Conservation (phyloP, 441 rosid genomes). For the California macrophylla region DNA sequence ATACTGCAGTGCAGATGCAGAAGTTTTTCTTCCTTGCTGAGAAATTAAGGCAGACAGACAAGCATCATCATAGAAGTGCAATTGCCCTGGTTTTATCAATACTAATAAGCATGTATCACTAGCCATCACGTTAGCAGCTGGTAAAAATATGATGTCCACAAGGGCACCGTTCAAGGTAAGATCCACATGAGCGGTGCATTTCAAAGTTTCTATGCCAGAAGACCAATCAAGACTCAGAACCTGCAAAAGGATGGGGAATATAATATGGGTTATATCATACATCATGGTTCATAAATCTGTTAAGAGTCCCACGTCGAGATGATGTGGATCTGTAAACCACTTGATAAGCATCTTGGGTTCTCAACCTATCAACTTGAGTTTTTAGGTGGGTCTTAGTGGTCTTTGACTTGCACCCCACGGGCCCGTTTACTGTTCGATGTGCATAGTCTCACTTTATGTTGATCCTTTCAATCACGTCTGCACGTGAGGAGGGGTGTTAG, state of each 20-base stretch:
- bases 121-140: conserved; percentile 27
- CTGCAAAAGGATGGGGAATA: conserved; percentile 30
- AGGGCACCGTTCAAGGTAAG: conserved; percentile 51
- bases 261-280: conserved; percentile 4
- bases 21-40: conserved; percentile 28
- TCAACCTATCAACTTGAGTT: no score
- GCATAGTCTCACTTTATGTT: no score
- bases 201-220: conserved; percentile 45
- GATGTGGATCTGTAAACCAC: no score
- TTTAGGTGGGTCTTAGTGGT: no score
- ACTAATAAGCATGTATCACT: conserved; percentile 29
- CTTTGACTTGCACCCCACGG: no score
- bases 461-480: no score
- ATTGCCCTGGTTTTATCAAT: conserved; percentile 46
- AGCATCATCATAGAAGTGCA: conserved; percentile 44
- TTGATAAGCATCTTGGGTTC: no score
- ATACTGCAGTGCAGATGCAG: conserved; percentile 41
- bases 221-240: conserved; percentile 54
- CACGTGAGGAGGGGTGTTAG: no score
- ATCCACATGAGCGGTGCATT: conserved; percentile 49
- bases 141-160: conserved; percentile 54
- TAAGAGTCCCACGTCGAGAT: no score
- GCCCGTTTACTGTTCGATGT: no score
- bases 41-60: conserved; percentile 36
- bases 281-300: neutral